Conservation (phyloP, 306 rosid genomes). For the Corylus heterophylla region DNA sequence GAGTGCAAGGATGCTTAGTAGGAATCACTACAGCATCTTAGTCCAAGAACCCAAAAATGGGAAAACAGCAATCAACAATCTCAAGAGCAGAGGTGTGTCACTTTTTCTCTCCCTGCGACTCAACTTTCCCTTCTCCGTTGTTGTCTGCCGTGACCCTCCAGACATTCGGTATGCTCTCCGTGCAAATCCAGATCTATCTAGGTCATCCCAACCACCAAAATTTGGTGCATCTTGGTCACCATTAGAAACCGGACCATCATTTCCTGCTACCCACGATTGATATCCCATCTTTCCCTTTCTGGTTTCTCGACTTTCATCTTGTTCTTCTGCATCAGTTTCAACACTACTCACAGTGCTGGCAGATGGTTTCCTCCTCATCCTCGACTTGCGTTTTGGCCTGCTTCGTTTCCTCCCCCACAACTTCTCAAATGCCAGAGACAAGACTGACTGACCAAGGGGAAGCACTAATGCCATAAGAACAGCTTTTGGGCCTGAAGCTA, state of each 20-base stretch:
- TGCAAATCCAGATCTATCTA: constrained; percentile 51
- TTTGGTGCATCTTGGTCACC: constrained; percentile 30
- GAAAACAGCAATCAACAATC: constrained; percentile 81
- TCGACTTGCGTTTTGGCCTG: constrained; percentile 57
- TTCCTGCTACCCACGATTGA: constrained; percentile 79
- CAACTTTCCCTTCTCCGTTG: constrained; percentile 55
- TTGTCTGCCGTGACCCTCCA: constrained; percentile 33
- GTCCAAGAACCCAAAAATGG: constrained; percentile 94
- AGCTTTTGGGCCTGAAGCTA: constrained; percentile 77
- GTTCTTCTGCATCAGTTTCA: constrained; percentile 38
- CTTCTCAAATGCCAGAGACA: constrained; percentile 75
- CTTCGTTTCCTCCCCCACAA: constrained; percentile 57
- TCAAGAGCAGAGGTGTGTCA: constrained; percentile 75
- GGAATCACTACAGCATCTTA: constrained; percentile 58
- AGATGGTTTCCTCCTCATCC: constrained; percentile 52
- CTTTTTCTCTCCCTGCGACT: constrained; percentile 62
- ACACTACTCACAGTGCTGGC: constrained; percentile 25
- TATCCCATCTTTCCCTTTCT: constrained; percentile 45
- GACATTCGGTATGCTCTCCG: constrained; percentile 34
- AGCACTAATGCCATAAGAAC: constrained; percentile 91
- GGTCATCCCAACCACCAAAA: constrained; percentile 95
- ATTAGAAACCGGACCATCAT: constrained; percentile 41
- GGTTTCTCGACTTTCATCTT: constrained; percentile 40
- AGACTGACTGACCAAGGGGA: constrained; percentile 78
- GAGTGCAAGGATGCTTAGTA: constrained; percentile 1